Evolutionary conservation across 495 filamentous ascomycete genomes (phyloP).

Genomic region (Penicillium longicatenatum): DNA sequence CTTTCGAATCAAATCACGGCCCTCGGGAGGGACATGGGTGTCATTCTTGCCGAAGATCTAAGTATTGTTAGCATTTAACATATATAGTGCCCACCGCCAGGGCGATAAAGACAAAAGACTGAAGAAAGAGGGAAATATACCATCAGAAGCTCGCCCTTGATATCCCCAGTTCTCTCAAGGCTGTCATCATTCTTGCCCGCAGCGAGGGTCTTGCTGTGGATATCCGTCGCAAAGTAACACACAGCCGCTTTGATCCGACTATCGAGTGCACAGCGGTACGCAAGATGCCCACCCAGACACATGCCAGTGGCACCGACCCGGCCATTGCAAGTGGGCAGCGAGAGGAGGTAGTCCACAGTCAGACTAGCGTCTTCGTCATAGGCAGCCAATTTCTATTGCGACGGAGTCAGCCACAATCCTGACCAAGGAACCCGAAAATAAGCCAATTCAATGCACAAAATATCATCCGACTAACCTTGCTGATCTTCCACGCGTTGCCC

Average conservation of each 20-base stretch:
- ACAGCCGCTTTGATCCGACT: constrained; percentile 72
- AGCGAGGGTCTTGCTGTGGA: constrained; percentile 77
- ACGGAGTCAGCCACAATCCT: background rate
- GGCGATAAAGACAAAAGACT: background rate
- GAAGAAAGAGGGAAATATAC: constrained; percentile 33
- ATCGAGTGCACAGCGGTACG: constrained; percentile 82
- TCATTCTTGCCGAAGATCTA: constrained; percentile 85
- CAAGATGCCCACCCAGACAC: constrained; percentile 92
- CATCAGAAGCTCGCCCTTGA: constrained; percentile 76
- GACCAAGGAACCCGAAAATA: background rate
- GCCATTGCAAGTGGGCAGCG: constrained; percentile 79
- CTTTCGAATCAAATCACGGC: constrained; percentile 82
- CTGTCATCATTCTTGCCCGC: constrained; percentile 68
- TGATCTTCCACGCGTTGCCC: constrained; percentile 84
- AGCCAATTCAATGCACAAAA: background rate
- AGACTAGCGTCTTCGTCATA: constrained; percentile 86
- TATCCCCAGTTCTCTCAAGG: constrained; percentile 64
- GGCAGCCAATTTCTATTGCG: constrained; percentile 67
- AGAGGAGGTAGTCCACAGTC: constrained; percentile 72
- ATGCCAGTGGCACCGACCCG: constrained; percentile 87
- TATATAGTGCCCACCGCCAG: background rate
- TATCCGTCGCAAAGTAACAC: constrained; percentile 92
- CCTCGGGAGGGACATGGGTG: constrained; percentile 83
- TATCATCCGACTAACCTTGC: constrained; percentile 54
- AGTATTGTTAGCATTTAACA: background rate